Base-by-base conservation (phyloP, 1,284 basidiomycete species). In the Ustilago loliicola region DNA sequence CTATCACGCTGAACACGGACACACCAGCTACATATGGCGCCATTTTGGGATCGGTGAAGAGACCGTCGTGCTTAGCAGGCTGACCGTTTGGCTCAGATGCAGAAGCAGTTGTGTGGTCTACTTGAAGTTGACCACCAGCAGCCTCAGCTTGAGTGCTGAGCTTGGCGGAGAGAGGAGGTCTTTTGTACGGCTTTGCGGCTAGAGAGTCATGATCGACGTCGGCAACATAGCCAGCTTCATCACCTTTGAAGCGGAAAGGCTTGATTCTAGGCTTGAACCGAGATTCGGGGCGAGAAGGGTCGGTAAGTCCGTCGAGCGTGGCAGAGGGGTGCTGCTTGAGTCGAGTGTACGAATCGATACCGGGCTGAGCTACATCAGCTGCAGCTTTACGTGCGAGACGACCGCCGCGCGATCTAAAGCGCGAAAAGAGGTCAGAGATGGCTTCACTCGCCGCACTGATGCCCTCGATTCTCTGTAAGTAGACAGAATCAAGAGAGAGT, bases 141-240 rank as follows among this genome's bases (percentile, higher is more conserved):
- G 19, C 42, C 8, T 45, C 7, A 8, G 15, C 42, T 11, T n/a
- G n/a, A 4, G 21, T 45, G 42, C 42, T 23, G 11, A 45, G n/a
- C n/a, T 21, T 45, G n/a, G 42, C 21, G 8, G 42, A 45, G 21
- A 23, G 21, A 45, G 42, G 42, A 45, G 62, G 63, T 23, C 50
- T n/a, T 1, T 51, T 45, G 55, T 66, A 59, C 4, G 21, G 27
- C 30, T 42, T 72, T 40, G 34, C 19, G 3, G 8, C 0, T 1
- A 30, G 34, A 11, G 19, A 0, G 10, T 48, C 59, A 21, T 21
- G 42, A 32, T 72, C 69, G 36, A 45, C 50, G 30, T 72, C 69
- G n/a, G 40, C 60, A 27, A 32, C 36, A 42, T 72, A 72, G 34
- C 69, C 69, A 29, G 27, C 51, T 19, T 66, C 55, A 23, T 66